Percentiles rank a stretch among this genome's conserved stretches.
phyloP scores from a whole-genome alignment of 441 rosid species.

The Macaranga tanarius region DNA sequence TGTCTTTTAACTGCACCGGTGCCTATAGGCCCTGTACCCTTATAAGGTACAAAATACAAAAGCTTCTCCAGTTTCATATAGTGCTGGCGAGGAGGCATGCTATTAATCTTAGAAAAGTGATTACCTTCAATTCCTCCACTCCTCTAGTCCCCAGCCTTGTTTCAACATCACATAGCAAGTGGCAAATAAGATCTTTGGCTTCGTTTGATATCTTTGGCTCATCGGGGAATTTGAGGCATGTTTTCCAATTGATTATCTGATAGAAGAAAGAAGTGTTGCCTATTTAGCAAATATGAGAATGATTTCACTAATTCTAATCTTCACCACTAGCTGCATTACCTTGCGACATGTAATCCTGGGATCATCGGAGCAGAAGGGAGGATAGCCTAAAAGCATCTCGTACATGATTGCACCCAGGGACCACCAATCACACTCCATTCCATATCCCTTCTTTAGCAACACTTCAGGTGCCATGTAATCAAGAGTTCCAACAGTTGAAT shows the following conservation, averaged over 20 bases:
- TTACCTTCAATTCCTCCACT: slow-evolving; percentile 85
- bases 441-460: slow-evolving; percentile 85
- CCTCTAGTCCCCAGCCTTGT: slow-evolving; percentile 88
- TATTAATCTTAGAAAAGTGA: slow-evolving; percentile 12
- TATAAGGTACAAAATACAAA: slow-evolving; percentile 6
- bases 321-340: slow-evolving; percentile 58
- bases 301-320: slow-evolving; percentile 22
- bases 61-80: slow-evolving; percentile 12
- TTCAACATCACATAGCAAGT: slow-evolving; percentile 90
- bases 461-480: slow-evolving; percentile 99
- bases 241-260: slow-evolving; percentile 88
- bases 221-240: slow-evolving; percentile 93
- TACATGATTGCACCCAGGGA: slow-evolving; percentile 92
- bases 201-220: slow-evolving; percentile 82
- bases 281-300: slow-evolving; percentile 25
- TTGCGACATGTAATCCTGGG: slow-evolving; percentile 91
- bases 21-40: too few relatives aligned
- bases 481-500: slow-evolving; percentile 96
- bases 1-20: too few relatives aligned
- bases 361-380: slow-evolving; percentile 94
- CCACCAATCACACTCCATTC: slow-evolving; percentile 99
- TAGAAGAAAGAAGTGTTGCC: slow-evolving; percentile 22
- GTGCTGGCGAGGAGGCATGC: slow-evolving; percentile 1
- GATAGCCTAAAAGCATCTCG: slow-evolving; percentile 93
- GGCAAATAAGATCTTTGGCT: slow-evolving; percentile 83